A percentile compares a stretch with the other conserved stretches of the same genome.
These are phyloP conservation scores for Dictyostelium intermedium DNA, from an alignment of 78 protist species.

Conservation along the genomic window DNA sequence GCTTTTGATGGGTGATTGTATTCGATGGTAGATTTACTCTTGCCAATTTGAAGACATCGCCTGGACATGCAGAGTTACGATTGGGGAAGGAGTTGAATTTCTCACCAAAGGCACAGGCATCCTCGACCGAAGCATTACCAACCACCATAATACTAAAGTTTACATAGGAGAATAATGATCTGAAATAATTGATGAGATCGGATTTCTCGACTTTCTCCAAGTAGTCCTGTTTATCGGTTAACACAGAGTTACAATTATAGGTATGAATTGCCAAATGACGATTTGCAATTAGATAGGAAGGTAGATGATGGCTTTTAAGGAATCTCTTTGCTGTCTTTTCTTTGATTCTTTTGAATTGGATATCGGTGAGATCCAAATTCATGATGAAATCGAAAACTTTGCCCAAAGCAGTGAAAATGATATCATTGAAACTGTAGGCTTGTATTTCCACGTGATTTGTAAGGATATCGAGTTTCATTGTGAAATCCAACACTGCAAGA, in stretches of 20 bases:
- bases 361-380: background rate
- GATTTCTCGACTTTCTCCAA: background rate
- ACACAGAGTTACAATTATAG: background rate
- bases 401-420: background rate
- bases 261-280: background rate
- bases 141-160: background rate
- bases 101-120: background rate
- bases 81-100: background rate
- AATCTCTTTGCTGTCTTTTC: background rate
- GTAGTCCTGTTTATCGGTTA: background rate
- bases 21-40: background rate
- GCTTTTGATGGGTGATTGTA: background rate
- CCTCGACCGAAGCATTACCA: slow-evolving; percentile 38
- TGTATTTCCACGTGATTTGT: background rate
- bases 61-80: background rate
- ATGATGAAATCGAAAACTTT: background rate
- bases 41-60: slow-evolving; percentile 2
- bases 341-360: background rate
- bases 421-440: slow-evolving; percentile 8
- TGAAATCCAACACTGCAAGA: background rate
- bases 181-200: background rate
- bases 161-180: background rate
- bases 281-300: background rate
- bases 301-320: background rate
- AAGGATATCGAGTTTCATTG: background rate